Evolutionary conservation across 345 rosid species (phyloP).

Genomic region (Moringa oleifera): DNA sequence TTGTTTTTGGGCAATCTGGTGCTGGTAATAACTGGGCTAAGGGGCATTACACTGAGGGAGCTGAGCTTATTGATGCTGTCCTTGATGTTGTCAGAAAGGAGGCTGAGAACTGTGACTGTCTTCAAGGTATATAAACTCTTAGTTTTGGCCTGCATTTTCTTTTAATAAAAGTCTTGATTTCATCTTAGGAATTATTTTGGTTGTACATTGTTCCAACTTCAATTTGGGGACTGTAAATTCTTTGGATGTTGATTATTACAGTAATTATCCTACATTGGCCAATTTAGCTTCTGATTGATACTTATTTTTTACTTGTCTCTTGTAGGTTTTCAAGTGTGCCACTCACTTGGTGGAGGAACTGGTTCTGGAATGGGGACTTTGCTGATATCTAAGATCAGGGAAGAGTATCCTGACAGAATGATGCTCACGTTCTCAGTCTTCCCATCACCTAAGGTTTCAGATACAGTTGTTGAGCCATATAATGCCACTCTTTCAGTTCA

Average conservation of each 20-base stretch:
- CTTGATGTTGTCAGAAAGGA: constrained; percentile 34
- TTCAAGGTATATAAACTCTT: constrained; percentile 20
- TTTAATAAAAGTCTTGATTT: background rate
- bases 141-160: background rate
- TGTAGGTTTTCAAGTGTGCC: constrained; percentile 28
- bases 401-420: constrained; percentile 32
- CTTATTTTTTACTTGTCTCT: background rate
- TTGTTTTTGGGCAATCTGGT: constrained; percentile 27
- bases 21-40: constrained; percentile 29
- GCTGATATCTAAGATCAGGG: constrained; percentile 26
- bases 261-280: background rate
- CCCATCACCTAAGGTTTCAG: constrained; percentile 30
- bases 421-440: constrained; percentile 32
- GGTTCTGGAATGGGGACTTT: constrained; percentile 31
- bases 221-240: background rate
- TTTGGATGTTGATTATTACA: background rate
- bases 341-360: constrained; percentile 29
- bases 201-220: background rate
- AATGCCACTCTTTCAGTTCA: constrained; percentile 33
- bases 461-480: constrained; percentile 31
- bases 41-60: constrained; percentile 28
- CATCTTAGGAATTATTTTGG: background rate
- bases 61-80: constrained; percentile 29
- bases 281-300: background rate
- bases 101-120: constrained; percentile 33